These are phyloP conservation scores for Amanita pallidorosea DNA, from an alignment of 768 basidiomycete species.

Conservation along the genomic window DNA sequence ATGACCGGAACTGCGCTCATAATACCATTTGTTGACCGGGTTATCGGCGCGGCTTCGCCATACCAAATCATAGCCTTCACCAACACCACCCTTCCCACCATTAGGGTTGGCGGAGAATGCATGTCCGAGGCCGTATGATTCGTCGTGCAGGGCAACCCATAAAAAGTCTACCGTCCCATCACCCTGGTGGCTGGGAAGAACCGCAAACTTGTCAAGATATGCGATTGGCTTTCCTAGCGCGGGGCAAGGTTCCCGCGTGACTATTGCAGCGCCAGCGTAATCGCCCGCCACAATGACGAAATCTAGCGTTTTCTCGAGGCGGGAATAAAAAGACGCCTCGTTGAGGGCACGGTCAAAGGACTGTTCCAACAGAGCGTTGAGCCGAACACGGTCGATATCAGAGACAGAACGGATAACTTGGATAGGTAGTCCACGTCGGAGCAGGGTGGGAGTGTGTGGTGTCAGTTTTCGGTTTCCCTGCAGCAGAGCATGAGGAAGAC, in stretches of 20 bases:
- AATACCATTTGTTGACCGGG: conserved; percentile 99
- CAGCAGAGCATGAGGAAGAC: conserved; percentile 86
- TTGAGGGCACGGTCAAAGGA: conserved; percentile 75
- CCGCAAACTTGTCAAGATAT: conserved; percentile 98
- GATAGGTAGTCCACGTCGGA: conserved; percentile 83
- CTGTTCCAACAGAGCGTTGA: conserved; percentile 77
- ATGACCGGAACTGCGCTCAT: conserved; percentile 90
- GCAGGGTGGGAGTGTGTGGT: conserved; percentile 83
- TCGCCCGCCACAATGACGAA: conserved; percentile 93
- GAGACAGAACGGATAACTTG: conserved; percentile 60
- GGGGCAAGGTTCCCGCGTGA: conserved; percentile 54
- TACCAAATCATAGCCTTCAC: conserved; percentile 88
- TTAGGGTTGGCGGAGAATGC: conserved; percentile 93
- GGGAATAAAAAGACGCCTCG: conserved; percentile 62
- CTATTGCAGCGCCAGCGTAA: conserved; percentile 90
- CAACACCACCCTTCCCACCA: conserved; percentile 82
- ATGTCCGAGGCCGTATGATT: conserved; percentile 93
- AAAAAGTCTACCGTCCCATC: conserved; percentile 99
- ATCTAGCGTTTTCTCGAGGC: conserved; percentile 71
- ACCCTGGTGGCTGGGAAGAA: conserved; percentile 89
- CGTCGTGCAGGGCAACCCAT: conserved; percentile 97
- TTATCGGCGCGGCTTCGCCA: conserved; percentile 93
- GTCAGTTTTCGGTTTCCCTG: conserved; percentile 82
- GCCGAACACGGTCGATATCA: conserved; percentile 66
- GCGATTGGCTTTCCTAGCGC: conserved; percentile 43